A percentile compares a stretch with the other conserved stretches of the same genome.
Evolutionary conservation across 345 rosid genomes (phyloP).

Genomic region (Aquilaria sinensis): DNA sequence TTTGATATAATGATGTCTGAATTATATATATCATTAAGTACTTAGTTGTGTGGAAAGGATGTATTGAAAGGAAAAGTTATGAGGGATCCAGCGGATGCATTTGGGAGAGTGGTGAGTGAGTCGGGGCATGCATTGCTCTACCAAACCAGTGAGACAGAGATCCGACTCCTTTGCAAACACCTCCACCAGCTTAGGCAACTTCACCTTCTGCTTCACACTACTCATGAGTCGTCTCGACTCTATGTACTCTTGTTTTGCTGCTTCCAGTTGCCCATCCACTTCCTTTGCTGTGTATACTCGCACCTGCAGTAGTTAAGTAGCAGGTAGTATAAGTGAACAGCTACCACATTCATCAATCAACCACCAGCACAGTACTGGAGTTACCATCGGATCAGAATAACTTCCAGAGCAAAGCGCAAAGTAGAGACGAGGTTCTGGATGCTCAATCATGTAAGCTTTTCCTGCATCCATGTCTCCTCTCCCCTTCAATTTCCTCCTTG

Average conservation of each 20-base stretch:
- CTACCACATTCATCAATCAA: not conserved
- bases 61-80: constrained; percentile 59
- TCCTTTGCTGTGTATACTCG: constrained; percentile 59
- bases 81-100: constrained; percentile 61
- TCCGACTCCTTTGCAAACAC: constrained; percentile 53
- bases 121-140: constrained; percentile 36
- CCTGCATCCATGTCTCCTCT: constrained; percentile 33
- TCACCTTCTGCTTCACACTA: constrained; percentile 49
- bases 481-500: constrained; percentile 45
- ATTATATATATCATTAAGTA: no score
- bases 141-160: constrained; percentile 41
- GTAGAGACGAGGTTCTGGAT: constrained; percentile 65
- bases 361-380: not conserved
- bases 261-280: constrained; percentile 68
- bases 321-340: not conserved
- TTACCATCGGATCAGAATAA: constrained; percentile 79
- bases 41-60: constrained; percentile 35
- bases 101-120: constrained; percentile 6
- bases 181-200: constrained; percentile 67
- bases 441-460: constrained; percentile 45
- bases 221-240: constrained; percentile 32
- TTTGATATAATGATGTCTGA: no score
- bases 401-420: constrained; percentile 79
- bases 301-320: constrained; percentile 32
- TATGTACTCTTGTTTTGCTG: constrained; percentile 73